Evolutionary conservation across 1,284 basidiomycete genomes (phyloP), one percentile per base, ranked within the genome.

Genomic region (Pseudozyma sp.): DNA sequence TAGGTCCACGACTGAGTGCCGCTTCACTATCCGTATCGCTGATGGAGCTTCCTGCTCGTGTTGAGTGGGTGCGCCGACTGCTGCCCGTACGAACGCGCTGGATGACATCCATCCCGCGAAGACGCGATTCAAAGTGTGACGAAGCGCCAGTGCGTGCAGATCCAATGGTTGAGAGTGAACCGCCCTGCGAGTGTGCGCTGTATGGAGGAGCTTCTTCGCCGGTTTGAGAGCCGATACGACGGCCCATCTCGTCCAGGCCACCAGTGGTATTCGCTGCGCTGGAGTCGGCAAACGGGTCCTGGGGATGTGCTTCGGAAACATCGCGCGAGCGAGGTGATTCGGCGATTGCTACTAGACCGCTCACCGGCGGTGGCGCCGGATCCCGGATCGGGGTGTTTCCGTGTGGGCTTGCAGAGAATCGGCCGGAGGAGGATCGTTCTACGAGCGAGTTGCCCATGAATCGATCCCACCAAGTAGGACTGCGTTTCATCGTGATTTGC

Each of bases 381-480:
- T 81, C 80, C 17, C 80, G 69, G 33, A 81, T 80, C 13, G 79
- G 79, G 7, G 75, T 24, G 13, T 39, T 63, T 0, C 79, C 68
- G 9, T 70, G 50, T 3, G 79, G 77, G 6, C 58, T 63, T 2
- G 61, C 17, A 2, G 68, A 44, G 29, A 75, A 57, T 30, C 76
- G 57, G 7, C 79, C 75, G 5, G 79, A 81, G 17, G 77, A 62
- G 37, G 64, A 72, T 9, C 79, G 66, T 45, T 80, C 77, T 29
- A 80, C 60, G 44, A 74, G 59, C 39, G 68, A 67, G 47, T 57
- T 68, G 42, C 69, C 71, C 75, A 80, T 74, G 67, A 81, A 74
- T 7, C 77, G 68, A 43, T 74, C 77, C 80, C 80, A 81, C 80
- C 80, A 81, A 1, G 79, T 79, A 3, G 68, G 58, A 45, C 74